Conservation (phyloP, 257 asterid species). For the Plantago ovata region DNA sequence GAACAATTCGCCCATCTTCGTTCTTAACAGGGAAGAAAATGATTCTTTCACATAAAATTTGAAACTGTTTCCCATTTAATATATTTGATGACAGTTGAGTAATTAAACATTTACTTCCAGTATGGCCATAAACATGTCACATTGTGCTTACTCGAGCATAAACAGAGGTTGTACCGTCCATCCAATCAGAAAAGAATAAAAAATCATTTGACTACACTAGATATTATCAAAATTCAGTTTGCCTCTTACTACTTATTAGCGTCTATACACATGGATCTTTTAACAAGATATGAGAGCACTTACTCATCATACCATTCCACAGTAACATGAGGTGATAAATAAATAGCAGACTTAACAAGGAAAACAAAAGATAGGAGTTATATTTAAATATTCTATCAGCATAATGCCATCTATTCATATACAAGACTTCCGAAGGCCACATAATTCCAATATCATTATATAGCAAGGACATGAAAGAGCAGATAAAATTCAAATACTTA, state of each 20-base stretch:
- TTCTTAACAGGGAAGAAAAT: too few relatives aligned
- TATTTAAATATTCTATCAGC: conserved; percentile 2
- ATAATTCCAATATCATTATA: conserved; percentile 6
- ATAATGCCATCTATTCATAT: not conserved
- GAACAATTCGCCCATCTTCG: too few relatives aligned
- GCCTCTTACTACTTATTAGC: not conserved
- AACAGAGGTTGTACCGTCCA: too few relatives aligned
- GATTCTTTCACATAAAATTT: too few relatives aligned
- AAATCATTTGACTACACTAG: not conserved
- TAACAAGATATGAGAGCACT: conserved; percentile 2
- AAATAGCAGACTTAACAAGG: conserved; percentile 4
- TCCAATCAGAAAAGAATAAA: too few relatives aligned
- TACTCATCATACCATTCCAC: not conserved
- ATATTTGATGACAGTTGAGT: too few relatives aligned
- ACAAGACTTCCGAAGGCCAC: conserved; percentile 7
- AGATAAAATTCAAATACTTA: conserved; percentile 28
- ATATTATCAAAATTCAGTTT: not conserved
- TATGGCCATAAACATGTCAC: too few relatives aligned
- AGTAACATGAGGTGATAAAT: not conserved
- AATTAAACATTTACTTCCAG: too few relatives aligned
- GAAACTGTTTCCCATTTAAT: too few relatives aligned
- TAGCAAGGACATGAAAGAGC: not conserved
- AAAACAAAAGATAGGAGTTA: not conserved
- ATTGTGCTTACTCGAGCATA: too few relatives aligned
- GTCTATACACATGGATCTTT: not conserved